phyloP scores from a whole-genome alignment of 306 rosid genomes.

The Fragaria ananassa region DNA sequence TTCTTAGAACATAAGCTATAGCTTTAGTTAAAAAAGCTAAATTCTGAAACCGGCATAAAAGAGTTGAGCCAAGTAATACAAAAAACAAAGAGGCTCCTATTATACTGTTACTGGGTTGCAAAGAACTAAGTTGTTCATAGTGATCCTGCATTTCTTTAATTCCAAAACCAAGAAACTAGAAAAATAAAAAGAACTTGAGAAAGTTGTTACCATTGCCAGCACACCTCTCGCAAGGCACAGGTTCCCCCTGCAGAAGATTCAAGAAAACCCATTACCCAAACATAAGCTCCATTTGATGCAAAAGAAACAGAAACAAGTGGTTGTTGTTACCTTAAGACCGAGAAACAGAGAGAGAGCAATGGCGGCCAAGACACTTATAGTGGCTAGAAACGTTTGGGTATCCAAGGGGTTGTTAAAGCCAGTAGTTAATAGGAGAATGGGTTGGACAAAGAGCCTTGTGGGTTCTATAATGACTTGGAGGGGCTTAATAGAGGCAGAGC shows the following conservation, averaged over 20 bases:
- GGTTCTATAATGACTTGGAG: conserved; percentile 33
- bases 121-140: not conserved
- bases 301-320: not conserved
- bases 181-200: not conserved
- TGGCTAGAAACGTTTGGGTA: conserved; percentile 74
- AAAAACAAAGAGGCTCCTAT: not conserved
- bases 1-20: not conserved
- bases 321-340: conserved; percentile 67
- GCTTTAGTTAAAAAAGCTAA: not conserved
- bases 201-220: conserved; percentile 76
- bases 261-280: conserved; percentile 14
- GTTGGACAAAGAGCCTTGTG: conserved; percentile 42
- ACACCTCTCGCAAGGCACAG: conserved; percentile 91
- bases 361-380: conserved; percentile 80
- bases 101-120: not conserved
- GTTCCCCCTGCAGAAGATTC: conserved; percentile 71
- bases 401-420: conserved; percentile 52
- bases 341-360: conserved; percentile 87
- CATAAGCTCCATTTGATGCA: not conserved
- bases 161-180: conserved; percentile 6
- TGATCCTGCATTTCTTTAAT: conserved; percentile 1
- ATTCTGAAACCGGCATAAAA: not conserved
- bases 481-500: conserved; percentile 28
- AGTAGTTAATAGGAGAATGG: conserved; percentile 49
- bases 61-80: not conserved